Evolutionary conservation across 2,329 filamentous ascomycete species (phyloP).

Genomic region (Ophiocordyceps polyrhachis-furcata): DNA sequence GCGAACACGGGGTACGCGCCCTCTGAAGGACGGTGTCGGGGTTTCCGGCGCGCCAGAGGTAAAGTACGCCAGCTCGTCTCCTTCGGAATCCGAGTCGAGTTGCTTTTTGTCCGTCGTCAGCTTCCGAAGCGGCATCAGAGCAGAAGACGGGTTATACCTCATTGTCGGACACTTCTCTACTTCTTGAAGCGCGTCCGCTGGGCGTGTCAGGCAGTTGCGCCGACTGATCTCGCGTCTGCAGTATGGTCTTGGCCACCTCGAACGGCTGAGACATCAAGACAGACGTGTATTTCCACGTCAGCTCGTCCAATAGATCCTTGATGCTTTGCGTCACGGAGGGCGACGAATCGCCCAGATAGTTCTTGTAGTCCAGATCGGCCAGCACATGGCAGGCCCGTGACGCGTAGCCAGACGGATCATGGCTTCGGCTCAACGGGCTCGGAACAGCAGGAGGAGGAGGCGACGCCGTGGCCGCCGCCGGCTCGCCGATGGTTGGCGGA

Average conservation of each 20-base stretch:
- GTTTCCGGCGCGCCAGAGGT: conserved; percentile 43
- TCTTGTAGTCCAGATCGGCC: conserved; percentile 79
- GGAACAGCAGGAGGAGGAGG: conserved; percentile 19
- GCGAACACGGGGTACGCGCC: conserved; percentile 15
- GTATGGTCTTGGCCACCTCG: conserved; percentile 84
- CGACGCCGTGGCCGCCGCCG: conserved; percentile 15
- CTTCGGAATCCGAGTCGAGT: conserved; percentile 48
- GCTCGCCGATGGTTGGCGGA: conserved; percentile 34
- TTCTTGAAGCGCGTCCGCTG: conserved; percentile 13
- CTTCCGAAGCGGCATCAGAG: neutral
- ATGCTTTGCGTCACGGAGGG: conserved; percentile 57
- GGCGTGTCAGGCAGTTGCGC: conserved; percentile 7
- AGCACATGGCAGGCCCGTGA: conserved; percentile 65
- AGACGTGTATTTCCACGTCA: conserved; percentile 81
- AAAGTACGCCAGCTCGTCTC: conserved; percentile 72
- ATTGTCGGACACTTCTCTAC: conserved; percentile 15
- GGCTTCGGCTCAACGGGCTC: conserved; percentile 27
- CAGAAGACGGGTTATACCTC: conserved; percentile 11
- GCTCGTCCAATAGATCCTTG: conserved; percentile 62
- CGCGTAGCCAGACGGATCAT: conserved; percentile 15
- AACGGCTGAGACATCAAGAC: conserved; percentile 87
- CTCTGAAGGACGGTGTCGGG: conserved; percentile 23
- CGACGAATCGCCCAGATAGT: conserved; percentile 61
- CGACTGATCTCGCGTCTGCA: conserved; percentile 51
- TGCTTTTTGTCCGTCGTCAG: neutral